Evolutionary conservation across 2,329 filamentous ascomycete species (phyloP).

Genomic region (Ophiostoma ulmi): DNA sequence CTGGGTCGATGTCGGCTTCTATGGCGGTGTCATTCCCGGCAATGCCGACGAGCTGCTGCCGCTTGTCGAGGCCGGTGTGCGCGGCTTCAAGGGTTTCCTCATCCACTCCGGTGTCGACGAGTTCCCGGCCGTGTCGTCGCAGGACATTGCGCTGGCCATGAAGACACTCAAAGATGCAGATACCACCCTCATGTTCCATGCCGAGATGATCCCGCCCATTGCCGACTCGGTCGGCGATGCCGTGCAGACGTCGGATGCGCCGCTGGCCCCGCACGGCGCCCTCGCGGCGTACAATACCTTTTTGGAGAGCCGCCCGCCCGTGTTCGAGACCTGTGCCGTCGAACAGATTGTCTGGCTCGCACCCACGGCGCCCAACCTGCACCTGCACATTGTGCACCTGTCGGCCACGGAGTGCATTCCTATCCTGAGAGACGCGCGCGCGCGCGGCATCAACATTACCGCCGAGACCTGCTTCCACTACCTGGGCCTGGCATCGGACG

Average conservation of each 20-base stretch:
- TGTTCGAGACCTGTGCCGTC: constrained; percentile 88
- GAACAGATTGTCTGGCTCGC: constrained; percentile 79
- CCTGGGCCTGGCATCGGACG: constrained; percentile 75
- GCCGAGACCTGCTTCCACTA: constrained; percentile 97
- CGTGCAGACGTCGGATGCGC: constrained; percentile 61
- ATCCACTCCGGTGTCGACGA: constrained; percentile 97
- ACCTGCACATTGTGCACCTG: constrained; percentile 89
- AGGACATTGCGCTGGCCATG: constrained; percentile 77
- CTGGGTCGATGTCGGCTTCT: constrained; percentile 99
- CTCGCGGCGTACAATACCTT: constrained; percentile 82
- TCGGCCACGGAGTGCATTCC: constrained; percentile 86
- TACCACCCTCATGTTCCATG: constrained; percentile 98
- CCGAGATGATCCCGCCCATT: constrained; percentile 93
- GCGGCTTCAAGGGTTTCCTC: constrained; percentile 95
- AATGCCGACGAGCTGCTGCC: constrained; percentile 75
- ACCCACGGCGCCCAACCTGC: constrained; percentile 71
- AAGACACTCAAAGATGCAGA: constrained; percentile 69
- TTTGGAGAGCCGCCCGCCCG: constrained; percentile 79
- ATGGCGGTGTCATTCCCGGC: constrained; percentile 88
- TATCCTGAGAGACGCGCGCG: constrained; percentile 67
- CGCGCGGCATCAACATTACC: constrained; percentile 74
- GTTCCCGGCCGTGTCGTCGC: constrained; percentile 81
- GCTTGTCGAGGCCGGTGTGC: constrained; percentile 77
- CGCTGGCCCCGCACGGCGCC: constrained; percentile 64
- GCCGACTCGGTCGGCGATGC: constrained; percentile 72